Base-by-base conservation (phyloP, 1,284 basidiomycete genomes). In the Apiotrichum veenhuisii region DNA sequence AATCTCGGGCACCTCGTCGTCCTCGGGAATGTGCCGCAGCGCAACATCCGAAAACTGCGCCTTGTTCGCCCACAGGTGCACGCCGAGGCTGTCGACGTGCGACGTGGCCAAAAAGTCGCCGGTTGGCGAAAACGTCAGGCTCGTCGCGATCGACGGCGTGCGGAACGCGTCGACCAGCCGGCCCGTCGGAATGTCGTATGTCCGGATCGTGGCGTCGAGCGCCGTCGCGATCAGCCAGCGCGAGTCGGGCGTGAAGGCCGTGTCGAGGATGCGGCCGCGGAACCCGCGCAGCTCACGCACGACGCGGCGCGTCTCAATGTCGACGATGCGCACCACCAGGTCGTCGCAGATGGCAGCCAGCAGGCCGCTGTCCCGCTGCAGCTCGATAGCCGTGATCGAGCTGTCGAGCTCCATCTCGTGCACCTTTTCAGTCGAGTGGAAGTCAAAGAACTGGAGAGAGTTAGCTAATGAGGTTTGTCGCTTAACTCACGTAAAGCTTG, bases 61-160 rank as follows among this genome's bases (percentile, higher is more conserved):
- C 55, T 92, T 86, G 77, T 99, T 98, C 22, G 93, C 91, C 93
- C 96, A 99, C 15, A 99, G 82, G 73, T 89, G 94, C 5, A 99
- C 84, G 7, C 94, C 96, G 44, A 97, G 87, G 58, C 87, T 92
- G 70, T 96, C 94, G 3, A 95, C 86, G 74, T 99, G 96, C 0
- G 91, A 82, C 2, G 94, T 96, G 0, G 96, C 96, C 55, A 99
- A 77, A 78, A 99, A 98, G 75, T 98, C 96, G 57, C 89, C 88
- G 0, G 91, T 89, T 0, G 96, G 96, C 0, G 92, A 97, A 73
- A 98, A 96, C 0, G 90, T 83, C 22, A 99, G 76, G 66, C 87
- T 91, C 0, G 91, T 95, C 2, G 94, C 91, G 20, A 96, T 84
- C 61, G 87, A 91, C n/a, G 88, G 79, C 3, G 91, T 91, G 52